These are phyloP conservation scores for Volvox carteri DNA, from an alignment of 163 green algal genomes.

Conservation along the genomic window DNA sequence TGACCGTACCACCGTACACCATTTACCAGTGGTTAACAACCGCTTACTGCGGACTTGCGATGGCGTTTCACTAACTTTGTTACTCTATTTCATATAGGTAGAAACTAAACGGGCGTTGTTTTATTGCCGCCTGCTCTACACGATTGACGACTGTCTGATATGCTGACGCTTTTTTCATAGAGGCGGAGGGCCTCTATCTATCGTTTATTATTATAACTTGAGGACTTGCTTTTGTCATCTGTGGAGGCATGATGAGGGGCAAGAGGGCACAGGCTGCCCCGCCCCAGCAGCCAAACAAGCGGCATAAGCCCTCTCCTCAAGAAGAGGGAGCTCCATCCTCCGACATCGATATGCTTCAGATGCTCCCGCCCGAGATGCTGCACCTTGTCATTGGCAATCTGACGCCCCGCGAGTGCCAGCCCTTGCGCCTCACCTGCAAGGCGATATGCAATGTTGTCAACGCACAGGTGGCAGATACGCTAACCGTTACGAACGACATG, in stretches of 20 bases:
- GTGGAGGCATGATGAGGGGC: slow-evolving; percentile 3
- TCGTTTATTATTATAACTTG: too few relatives aligned
- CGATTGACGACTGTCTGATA: background rate
- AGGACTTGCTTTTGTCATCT: too few relatives aligned
- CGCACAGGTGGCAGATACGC: slow-evolving; percentile 26
- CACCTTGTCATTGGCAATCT: slow-evolving; percentile 43
- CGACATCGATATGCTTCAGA: slow-evolving; percentile 38
- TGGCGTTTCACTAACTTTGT: too few relatives aligned
- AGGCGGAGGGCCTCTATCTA: background rate
- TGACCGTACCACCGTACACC: too few relatives aligned
- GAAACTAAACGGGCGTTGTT: too few relatives aligned
- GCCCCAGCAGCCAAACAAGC: slow-evolving; percentile 33
- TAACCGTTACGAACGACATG: slow-evolving; percentile 53
- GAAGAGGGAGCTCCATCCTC: slow-evolving; percentile 13
- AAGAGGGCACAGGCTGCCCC: slow-evolving; percentile 22
- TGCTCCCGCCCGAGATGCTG: slow-evolving; percentile 41
- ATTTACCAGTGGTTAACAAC: too few relatives aligned
- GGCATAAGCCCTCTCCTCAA: slow-evolving; percentile 22
- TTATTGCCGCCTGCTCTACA: too few relatives aligned
- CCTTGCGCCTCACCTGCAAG: slow-evolving; percentile 42
- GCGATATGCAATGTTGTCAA: slow-evolving; percentile 40
- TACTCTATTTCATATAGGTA: too few relatives aligned
- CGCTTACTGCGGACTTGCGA: too few relatives aligned
- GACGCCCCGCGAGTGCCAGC: slow-evolving; percentile 47
- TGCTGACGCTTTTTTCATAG: background rate